Evolutionary conservation across 225 moss, liverwort and hornwort species (phyloP), one percentile per base, ranked within the genome.

Genomic region (Sphagnum tenellum): DNA sequence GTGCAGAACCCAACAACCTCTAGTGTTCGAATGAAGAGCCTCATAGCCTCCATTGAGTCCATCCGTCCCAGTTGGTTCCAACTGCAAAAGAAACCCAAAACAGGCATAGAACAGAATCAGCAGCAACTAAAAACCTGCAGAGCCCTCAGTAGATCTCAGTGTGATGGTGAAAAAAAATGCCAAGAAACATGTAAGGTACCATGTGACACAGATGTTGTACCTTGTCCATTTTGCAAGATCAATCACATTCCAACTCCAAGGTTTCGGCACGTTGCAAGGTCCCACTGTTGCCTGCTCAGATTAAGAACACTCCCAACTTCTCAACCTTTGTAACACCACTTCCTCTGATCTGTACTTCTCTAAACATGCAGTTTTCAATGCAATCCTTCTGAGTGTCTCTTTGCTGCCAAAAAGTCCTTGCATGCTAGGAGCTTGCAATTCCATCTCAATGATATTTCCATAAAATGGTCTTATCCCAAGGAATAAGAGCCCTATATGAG

Each of bases 151-250:
- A 29, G 29, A 29, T 29, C 29, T 29, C 29, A 29, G 1, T 29
- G 29, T 29, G 29, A 29, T 29, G 29, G 29, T 29, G 29, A 60
- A 60, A 12, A 60, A 13, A 45, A 6, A 12, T 60, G 12, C 59
- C 59, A 7, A 6, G 12, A 9, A 9, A 9, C 6, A 52, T 6
- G 8, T n/a, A 60, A 7, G 7, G 59, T 6, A 13, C 2, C 8
- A n/a, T 45, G 2, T 60, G 7, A 45, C 7, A 60, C 12, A 5
- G 9, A 46, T 59, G 46, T 3, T 48, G 14, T 69, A 81, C 81
- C 81, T 92, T 59, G 89, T 92, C 95, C 92, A 96, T 72, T 92
- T 96, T 46, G 86, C 95, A 77, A 74, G 71, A 66, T 96, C 92
- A 58, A 90, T 77, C 46, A 90, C 74, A 61, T 90, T 90, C 95